These are phyloP conservation scores for Kwoniella sp. DNA, from an alignment of 768 basidiomycete species.

Conservation along the genomic window DNA sequence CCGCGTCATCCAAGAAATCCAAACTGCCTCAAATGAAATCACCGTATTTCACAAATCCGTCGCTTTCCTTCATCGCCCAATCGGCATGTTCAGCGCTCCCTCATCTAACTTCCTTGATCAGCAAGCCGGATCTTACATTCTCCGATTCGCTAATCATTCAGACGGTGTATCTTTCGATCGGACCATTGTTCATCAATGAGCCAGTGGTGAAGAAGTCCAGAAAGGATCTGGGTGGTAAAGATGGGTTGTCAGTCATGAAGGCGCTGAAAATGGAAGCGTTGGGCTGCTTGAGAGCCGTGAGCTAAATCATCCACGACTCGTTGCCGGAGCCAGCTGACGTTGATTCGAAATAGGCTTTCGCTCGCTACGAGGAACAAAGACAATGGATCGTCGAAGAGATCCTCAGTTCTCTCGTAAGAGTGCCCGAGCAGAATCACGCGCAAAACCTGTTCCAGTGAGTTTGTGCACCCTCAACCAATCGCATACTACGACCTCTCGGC, in stretches of 20 bases:
- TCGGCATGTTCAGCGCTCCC: constrained; percentile 72
- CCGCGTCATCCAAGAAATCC: constrained; percentile 12
- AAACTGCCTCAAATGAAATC: constrained; percentile 12
- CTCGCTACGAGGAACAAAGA: constrained; percentile 78
- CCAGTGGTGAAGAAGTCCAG: constrained; percentile 63
- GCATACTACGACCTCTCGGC: too few relatives aligned
- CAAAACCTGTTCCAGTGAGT: constrained; percentile 83
- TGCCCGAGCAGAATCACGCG: constrained; percentile 85
- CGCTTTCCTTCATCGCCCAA: constrained; percentile 62
- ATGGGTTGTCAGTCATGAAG: constrained; percentile 76
- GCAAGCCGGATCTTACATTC: constrained; percentile 70
- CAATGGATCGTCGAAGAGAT: constrained; percentile 99
- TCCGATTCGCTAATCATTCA: constrained; percentile 89
- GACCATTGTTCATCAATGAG: constrained; percentile 90
- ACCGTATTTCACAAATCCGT: constrained; percentile 36
- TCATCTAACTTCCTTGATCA: constrained; percentile 72
- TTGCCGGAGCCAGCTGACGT: too few relatives aligned
- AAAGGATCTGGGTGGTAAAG: constrained; percentile 62
- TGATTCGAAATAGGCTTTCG: constrained; percentile 69
- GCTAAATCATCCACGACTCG: too few relatives aligned
- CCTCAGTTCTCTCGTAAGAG: constrained; percentile 79
- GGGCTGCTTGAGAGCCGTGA: constrained; percentile 78
- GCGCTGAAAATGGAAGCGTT: constrained; percentile 78
- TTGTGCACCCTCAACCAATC: too few relatives aligned
- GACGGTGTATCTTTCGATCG: constrained; percentile 87